These are phyloP conservation scores for Candida qinlingensis DNA, from an alignment of 805 yeast species.

Conservation along the genomic window DNA sequence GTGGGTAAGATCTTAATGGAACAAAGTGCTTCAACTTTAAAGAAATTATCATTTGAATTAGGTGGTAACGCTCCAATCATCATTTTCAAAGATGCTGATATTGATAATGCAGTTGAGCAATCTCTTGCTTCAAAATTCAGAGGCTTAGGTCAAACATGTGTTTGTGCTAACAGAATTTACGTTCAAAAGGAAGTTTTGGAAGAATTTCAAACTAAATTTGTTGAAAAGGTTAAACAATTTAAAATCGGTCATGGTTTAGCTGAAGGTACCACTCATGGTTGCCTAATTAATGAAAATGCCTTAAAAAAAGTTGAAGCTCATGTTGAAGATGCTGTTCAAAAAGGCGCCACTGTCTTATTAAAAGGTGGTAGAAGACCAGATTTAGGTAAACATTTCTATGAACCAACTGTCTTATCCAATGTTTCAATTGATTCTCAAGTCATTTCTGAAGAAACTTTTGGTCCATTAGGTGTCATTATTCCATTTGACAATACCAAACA, in stretches of 20 bases:
- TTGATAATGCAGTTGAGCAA: slow-evolving; percentile 49
- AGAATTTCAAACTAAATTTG: slow-evolving; percentile 39
- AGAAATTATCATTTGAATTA: slow-evolving; percentile 56
- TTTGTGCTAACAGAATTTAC: slow-evolving; percentile 55
- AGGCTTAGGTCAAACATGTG: slow-evolving; percentile 62
- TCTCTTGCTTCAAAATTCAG: slow-evolving; percentile 54
- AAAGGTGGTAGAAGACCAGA: slow-evolving; percentile 48
- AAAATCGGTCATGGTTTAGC: slow-evolving; percentile 55
- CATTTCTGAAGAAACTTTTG: slow-evolving; percentile 55
- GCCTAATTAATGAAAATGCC: slow-evolving; percentile 47
- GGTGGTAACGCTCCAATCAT: slow-evolving; percentile 68
- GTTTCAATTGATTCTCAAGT: slow-evolving; percentile 48
- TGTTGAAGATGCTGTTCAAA: slow-evolving; percentile 44
- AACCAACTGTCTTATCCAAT: slow-evolving; percentile 49
- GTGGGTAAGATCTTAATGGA: slow-evolving; percentile 58
- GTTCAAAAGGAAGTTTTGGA: slow-evolving; percentile 48
- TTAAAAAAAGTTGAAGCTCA: slow-evolving; percentile 51
- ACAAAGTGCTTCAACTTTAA: slow-evolving; percentile 51
- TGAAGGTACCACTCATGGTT: slow-evolving; percentile 47
- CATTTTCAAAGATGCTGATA: slow-evolving; percentile 54
- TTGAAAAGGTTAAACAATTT: slow-evolving; percentile 40
- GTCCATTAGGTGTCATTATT: slow-evolving; percentile 56
- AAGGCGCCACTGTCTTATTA: slow-evolving; percentile 48
- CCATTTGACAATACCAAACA: slow-evolving; percentile 50
- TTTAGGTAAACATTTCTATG: slow-evolving; percentile 46